phyloP scores from a whole-genome alignment of 2,329 filamentous ascomycete species.

The Fusarium anthophilum region DNA sequence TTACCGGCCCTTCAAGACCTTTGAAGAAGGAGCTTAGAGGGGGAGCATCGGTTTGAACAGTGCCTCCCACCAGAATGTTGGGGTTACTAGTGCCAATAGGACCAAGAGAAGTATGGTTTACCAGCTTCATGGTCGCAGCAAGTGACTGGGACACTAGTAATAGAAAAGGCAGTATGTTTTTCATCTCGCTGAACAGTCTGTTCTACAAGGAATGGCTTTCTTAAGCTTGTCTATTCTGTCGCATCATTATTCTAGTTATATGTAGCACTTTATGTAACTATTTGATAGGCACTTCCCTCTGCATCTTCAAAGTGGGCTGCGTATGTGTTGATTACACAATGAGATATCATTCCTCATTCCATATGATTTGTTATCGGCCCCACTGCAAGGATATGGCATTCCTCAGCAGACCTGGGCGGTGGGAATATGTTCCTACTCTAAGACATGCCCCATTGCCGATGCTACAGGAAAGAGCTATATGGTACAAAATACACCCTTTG shows the following conservation, averaged over 20 bases:
- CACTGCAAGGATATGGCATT: not conserved
- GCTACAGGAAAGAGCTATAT: too few relatives aligned
- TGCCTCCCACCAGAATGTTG: not conserved
- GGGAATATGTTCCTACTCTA: not conserved
- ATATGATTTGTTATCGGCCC: not conserved
- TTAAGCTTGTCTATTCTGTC: not conserved
- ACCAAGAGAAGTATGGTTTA: not conserved
- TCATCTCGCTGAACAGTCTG: not conserved
- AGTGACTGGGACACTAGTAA: not conserved
- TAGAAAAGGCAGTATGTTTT: not conserved
- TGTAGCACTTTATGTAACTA: not conserved
- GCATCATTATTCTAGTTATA: too few relatives aligned
- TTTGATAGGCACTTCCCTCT: not conserved
- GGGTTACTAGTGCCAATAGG: not conserved
- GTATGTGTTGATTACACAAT: not conserved
- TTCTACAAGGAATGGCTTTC: too few relatives aligned
- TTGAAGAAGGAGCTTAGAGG: not conserved
- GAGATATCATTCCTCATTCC: not conserved
- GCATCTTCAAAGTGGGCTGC: rapidly evolving
- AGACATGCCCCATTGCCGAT: not conserved
- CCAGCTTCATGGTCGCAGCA: not conserved
- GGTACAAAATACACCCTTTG: too few relatives aligned
- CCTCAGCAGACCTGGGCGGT: not conserved
- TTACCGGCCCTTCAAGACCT: not conserved
- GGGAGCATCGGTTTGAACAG: not conserved